phyloP scores from a whole-genome alignment of 495 filamentous ascomycete species.

The Apodospora peruviana region DNA sequence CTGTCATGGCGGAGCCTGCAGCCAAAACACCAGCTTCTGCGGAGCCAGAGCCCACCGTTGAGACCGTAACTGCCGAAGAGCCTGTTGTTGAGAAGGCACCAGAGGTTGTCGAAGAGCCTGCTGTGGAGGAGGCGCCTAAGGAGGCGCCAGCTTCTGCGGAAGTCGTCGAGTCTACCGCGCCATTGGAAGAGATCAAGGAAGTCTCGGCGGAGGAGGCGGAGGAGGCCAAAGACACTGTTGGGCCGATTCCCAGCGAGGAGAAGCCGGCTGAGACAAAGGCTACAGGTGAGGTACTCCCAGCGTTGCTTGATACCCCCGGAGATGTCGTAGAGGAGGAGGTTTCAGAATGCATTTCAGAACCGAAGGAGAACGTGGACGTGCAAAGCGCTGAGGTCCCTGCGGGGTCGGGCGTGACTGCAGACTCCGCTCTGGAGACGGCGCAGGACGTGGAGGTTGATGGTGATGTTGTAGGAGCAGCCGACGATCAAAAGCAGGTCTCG shows the following conservation, averaged over 20 bases:
- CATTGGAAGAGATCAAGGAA: constrained; percentile 11
- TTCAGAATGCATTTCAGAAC: constrained; percentile 27
- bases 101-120: neutral
- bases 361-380: constrained; percentile 15
- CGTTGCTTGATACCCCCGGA: constrained; percentile 27
- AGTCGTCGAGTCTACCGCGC: neutral
- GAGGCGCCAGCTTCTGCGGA: neutral
- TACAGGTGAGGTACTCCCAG: constrained; percentile 35
- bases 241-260: constrained; percentile 28
- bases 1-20: neutral
- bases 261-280: constrained; percentile 25
- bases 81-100: constrained; percentile 1
- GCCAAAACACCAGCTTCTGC: too few relatives aligned
- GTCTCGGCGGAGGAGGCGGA: constrained; percentile 18
- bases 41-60: neutral
- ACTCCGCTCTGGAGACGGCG: constrained; percentile 1
- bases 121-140: constrained; percentile 8
- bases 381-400: constrained; percentile 10
- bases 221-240: constrained; percentile 31
- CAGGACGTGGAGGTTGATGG: constrained; percentile 3
- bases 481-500: neutral
- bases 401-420: too few relatives aligned
- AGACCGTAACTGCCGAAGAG: constrained; percentile 6
- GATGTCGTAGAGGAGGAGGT: constrained; percentile 17
- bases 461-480: neutral